Percentiles rank a stretch among this genome's conserved stretches.
These are phyloP conservation scores for Aspergillus tanneri DNA, from an alignment of 2,329 filamentous ascomycete genomes.

Conservation along the genomic window DNA sequence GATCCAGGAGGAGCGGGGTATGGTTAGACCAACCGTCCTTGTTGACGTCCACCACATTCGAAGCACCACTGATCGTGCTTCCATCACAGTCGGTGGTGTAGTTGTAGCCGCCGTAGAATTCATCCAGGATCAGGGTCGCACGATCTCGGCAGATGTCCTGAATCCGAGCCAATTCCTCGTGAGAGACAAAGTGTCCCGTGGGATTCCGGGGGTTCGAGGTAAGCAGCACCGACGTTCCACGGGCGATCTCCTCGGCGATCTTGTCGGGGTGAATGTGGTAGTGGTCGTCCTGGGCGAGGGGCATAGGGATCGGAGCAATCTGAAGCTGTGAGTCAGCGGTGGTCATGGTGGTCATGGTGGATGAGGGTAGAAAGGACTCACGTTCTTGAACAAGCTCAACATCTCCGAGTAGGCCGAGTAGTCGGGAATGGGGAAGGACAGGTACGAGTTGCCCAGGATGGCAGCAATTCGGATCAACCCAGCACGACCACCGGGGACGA, in stretches of 20 bases:
- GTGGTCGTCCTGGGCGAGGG: constrained; percentile 77
- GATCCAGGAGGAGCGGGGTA: not conserved
- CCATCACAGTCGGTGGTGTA: constrained; percentile 92
- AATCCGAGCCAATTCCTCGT: constrained; percentile 82
- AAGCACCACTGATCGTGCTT: constrained; percentile 80
- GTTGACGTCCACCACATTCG: constrained; percentile 87
- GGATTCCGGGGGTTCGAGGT: constrained; percentile 96
- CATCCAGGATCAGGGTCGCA: constrained; percentile 89
- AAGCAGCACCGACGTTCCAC: constrained; percentile 82
- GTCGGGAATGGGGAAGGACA: constrained; percentile 91
- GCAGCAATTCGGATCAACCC: constrained; percentile 93
- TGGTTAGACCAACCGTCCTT: constrained; percentile 57
- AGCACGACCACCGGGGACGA: constrained; percentile 89
- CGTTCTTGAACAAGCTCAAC: constrained; percentile 88
- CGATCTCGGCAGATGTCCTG: constrained; percentile 89
- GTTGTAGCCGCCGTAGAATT: constrained; percentile 96
- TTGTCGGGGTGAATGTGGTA: constrained; percentile 94
- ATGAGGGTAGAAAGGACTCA: constrained; percentile 20
- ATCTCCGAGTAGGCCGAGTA: constrained; percentile 99
- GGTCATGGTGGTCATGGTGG: not conserved
- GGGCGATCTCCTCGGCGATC: constrained; percentile 85
- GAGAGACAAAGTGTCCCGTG: constrained; percentile 81
- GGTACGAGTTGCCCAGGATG: constrained; percentile 85
- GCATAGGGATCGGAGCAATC: constrained; percentile 85
- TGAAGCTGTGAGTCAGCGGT: constrained; percentile 30